Evolutionary conservation across 768 basidiomycete species (phyloP), one percentile per base, ranked within the genome.

Genomic region (Serpula lacrymans): DNA sequence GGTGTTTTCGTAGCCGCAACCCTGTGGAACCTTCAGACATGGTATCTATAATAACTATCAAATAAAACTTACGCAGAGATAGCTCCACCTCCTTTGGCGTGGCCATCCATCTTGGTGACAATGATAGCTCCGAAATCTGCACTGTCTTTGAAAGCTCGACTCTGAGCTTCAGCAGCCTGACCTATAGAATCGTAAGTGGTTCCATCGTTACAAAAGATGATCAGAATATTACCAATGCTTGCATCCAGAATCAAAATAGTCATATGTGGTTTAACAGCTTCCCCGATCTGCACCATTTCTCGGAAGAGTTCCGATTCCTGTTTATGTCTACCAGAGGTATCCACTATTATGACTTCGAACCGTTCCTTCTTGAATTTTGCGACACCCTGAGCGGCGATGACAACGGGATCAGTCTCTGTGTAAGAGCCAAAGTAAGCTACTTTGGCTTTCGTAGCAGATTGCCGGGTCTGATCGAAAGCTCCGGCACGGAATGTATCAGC

Each of bases 401-500:
- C 73, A 6, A 98, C 96, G 2, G 96, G 96, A 60, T 99, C 94
- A 13, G 93, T 97, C 65, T 99, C 96, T 27, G 96, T 99, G 66
- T 99, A 98, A 38, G 89, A 93, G 16, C 96, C 96, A 66, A 93
- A 99, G 75, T 96, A 99, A 3, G 96, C 93, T 11, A 99, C 91
- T 62, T 97, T 98, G 27, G 96, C 96, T 63, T 96, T 95, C 11
- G 93, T 96, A 14, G 96, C 95, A 36, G 95, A 97, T 69, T 99
- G 96, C 58, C 96, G 84, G 9, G 96, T 91, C 63, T 99, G 96
- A 65, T 99, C 96, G 65, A 99, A 99, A 26, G 96, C 96, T 37
- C 96, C 96, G 3, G 96, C 96, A 67, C 96, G 88, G 73, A 99
- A 99, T 1, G 96, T 99, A 64, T 99, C 96, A 16, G 96, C 96